Conservation (phyloP, 2,329 filamentous ascomycete genomes). For the Chalara sp. region DNA sequence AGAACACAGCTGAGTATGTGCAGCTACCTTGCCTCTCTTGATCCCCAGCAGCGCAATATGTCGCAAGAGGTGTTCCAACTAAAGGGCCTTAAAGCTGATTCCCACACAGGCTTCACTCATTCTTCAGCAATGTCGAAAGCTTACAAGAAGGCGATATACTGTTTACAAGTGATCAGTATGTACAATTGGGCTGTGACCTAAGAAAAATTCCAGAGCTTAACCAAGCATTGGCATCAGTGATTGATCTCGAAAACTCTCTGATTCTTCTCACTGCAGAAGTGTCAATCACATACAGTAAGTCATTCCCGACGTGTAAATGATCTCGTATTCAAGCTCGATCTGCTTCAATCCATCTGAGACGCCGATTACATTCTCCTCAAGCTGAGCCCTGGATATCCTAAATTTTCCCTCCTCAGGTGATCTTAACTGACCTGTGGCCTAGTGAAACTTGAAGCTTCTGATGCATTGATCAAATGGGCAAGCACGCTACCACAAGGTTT, state of each 20-base stretch:
- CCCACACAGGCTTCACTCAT: slow-evolving; percentile 36
- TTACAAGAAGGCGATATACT: slow-evolving; percentile 41
- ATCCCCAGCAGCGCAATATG: not conserved
- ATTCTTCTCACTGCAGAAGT: slow-evolving; percentile 85
- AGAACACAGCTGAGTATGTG: slow-evolving; percentile 44
- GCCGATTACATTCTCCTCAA: no score
- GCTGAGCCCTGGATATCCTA: no score
- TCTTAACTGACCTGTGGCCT: no score
- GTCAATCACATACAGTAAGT: slow-evolving; percentile 68
- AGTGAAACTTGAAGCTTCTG: slow-evolving; percentile 64
- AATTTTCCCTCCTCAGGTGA: no score
- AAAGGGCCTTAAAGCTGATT: no score
- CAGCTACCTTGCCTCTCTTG: not conserved
- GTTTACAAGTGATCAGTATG: slow-evolving; percentile 63
- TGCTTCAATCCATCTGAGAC: no score
- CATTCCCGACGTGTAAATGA: no score
- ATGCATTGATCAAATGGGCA: slow-evolving; percentile 75
- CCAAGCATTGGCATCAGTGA: slow-evolving; percentile 47
- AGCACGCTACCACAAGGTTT: slow-evolving; percentile 61
- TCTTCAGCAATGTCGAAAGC: slow-evolving; percentile 39
- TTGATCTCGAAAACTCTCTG: slow-evolving; percentile 50
- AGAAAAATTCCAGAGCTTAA: slow-evolving; percentile 58
- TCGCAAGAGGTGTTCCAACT: not conserved
- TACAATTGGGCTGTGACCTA: slow-evolving; percentile 76
- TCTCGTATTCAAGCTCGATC: no score